Conservation (phyloP, 2,329 filamentous ascomycete species). For the Ophiostoma himal-ulmi region DNA sequence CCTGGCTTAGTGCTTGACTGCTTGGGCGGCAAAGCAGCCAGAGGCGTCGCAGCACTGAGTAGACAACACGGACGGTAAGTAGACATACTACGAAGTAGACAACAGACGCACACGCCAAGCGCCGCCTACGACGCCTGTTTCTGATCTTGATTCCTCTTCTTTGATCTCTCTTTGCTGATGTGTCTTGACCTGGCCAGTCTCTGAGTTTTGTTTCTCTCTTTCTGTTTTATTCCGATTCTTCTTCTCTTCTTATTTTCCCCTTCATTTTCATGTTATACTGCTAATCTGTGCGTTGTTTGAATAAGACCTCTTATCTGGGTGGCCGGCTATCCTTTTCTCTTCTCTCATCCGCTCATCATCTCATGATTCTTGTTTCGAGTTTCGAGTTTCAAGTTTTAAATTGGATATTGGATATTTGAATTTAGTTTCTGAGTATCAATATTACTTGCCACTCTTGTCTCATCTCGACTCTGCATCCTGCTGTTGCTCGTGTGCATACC, state of each 20-base stretch:
- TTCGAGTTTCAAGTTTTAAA: not conserved
- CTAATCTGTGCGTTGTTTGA: too few relatives aligned
- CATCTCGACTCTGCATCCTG: not conserved
- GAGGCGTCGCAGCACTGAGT: not conserved
- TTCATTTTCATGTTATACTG: not conserved
- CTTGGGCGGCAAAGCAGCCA: slow-evolving; percentile 1
- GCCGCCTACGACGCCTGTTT: not conserved
- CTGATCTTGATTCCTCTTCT: not conserved
- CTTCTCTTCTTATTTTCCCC: not conserved
- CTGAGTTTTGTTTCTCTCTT: not conserved
- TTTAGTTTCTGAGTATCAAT: too few relatives aligned
- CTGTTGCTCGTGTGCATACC: not conserved
- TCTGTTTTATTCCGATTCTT: not conserved
- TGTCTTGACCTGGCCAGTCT: not conserved
- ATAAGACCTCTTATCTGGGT: not conserved
- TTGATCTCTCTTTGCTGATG: not conserved
- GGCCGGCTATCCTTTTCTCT: not conserved
- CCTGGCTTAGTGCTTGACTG: not conserved
- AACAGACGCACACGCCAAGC: not conserved
- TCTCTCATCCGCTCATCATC: not conserved
- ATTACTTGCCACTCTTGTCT: not conserved
- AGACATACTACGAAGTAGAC: not conserved
- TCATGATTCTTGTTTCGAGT: not conserved
- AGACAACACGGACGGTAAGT: not conserved
- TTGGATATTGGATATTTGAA: not conserved